These are phyloP conservation scores for Rhizopus arrhizus DNA, from an alignment of 371 early-diverging fungal species.

Conservation along the genomic window DNA sequence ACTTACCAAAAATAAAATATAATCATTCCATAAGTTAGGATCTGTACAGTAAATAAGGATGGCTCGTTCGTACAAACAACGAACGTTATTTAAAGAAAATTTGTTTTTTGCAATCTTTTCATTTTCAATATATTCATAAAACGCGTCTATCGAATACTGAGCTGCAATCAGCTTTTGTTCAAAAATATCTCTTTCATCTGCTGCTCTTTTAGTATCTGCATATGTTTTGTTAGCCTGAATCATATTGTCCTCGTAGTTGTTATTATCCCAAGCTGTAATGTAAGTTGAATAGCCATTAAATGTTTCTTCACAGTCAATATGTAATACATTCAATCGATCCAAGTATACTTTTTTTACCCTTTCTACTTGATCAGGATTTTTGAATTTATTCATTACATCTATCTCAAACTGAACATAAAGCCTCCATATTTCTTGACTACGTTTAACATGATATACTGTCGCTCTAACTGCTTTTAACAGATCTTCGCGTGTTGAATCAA, in stretches of 20 bases:
- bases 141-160: constrained; percentile 41
- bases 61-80: constrained; percentile 69
- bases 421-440: constrained; percentile 66
- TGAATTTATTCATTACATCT: constrained; percentile 15
- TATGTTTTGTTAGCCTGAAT: constrained; percentile 54
- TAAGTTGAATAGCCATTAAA: constrained; percentile 70
- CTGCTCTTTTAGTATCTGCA: constrained; percentile 48
- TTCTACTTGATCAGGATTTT: constrained; percentile 13
- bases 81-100: constrained; percentile 36
- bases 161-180: constrained; percentile 57
- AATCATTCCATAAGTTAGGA: constrained; percentile 70
- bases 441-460: constrained; percentile 50
- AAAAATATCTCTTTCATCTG: constrained; percentile 49
- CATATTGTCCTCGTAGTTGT: constrained; percentile 64
- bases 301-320: constrained; percentile 61
- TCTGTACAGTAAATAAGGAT: constrained; percentile 58
- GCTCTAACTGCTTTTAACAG: constrained; percentile 44
- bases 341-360: constrained; percentile 23
- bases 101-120: constrained; percentile 38
- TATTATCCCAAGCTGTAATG: constrained; percentile 55
- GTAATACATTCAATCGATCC: constrained; percentile 53
- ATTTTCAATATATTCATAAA: constrained; percentile 55
- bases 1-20: constrained; percentile 59
- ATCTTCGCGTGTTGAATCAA: constrained; percentile 44
- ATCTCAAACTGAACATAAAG: constrained; percentile 57